A percentile compares a stretch with the other conserved stretches of the same genome.
phyloP scores from a whole-genome alignment of 164 flowering plant species.

The Malania oleifera region DNA sequence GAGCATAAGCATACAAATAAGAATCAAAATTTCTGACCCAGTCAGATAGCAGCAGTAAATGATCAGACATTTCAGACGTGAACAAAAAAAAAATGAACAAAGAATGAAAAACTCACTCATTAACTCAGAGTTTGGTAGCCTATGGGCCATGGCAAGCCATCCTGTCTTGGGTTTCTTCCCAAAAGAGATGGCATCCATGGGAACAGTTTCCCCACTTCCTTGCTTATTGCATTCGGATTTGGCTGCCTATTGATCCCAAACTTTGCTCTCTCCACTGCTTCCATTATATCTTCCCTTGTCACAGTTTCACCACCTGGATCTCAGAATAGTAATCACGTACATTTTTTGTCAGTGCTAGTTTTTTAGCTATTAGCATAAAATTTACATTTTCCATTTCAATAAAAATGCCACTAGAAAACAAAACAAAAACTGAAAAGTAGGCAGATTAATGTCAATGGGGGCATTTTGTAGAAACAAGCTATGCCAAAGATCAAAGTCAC shows the following conservation, averaged over 20 bases:
- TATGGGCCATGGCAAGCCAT: conserved; percentile 49
- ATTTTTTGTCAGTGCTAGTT: too few relatives aligned
- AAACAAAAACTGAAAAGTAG: too few relatives aligned
- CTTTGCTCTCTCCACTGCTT: conserved; percentile 90
- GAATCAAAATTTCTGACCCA: too few relatives aligned
- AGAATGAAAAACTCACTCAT: conserved; percentile 18
- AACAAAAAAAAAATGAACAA: neutral
- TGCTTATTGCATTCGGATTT: conserved; percentile 36
- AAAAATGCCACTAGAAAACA: too few relatives aligned
- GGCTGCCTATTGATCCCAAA: conserved; percentile 66
- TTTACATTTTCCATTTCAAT: too few relatives aligned
- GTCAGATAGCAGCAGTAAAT: too few relatives aligned
- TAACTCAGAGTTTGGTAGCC: conserved; percentile 85
- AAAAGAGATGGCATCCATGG: conserved; percentile 83
- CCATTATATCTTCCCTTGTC: conserved; percentile 85
- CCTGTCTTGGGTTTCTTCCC: conserved; percentile 38
- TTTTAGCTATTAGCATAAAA: too few relatives aligned
- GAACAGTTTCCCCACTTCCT: conserved; percentile 71
- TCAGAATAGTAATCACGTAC: too few relatives aligned
- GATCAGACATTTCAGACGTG: neutral
- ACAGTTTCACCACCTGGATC: conserved; percentile 65
- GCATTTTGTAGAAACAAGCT: too few relatives aligned
- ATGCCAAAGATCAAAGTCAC: too few relatives aligned
- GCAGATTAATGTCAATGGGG: too few relatives aligned
- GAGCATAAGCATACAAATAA: too few relatives aligned